Evolutionary conservation across 2,329 filamentous ascomycete genomes (phyloP), one percentile per base, ranked within the genome.

Genomic region (Paradendryphiella salina): DNA sequence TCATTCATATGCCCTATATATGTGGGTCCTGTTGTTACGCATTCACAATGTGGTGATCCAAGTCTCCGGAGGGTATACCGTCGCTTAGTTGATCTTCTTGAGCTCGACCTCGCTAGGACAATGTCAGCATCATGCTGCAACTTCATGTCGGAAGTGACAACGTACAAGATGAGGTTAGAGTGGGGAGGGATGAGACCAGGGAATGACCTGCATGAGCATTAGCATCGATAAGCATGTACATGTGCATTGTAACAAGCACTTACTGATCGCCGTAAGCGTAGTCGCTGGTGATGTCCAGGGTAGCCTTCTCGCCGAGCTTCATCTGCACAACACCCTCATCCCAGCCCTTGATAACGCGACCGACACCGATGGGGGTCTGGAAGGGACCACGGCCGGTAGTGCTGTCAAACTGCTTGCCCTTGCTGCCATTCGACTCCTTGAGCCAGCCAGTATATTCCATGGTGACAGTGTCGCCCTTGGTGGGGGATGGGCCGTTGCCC

Each of bases 301-400:
- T 88, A 45, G 90, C 87, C 80, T 89, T 92, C 82, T 96, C 93
- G 72, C 92, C 92, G 48, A 95, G 80, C 74, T 87, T 86, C 92
- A 97, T 96, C 71, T 84, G 79, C n/a, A 63, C 54, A 34, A 65
- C 63, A 61, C 87, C 91, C 77, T 96, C 76, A 56, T 79, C 77
- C 77, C 77, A 79, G 57, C 77, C 92, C 79, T 83, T 84, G 77
- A 97, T 96, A 70, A 97, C 88, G 69, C 83, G 80, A 49, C 90
- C 90, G 60, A 88, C 79, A 45, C 93, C 93, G 73, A 97, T 96
- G 51, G 75, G 68, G 53, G 85, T 88, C 59, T 83, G 77, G 72
- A 96, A 94, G 71, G 89, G 83, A 43, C 85, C 86, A 48, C 89
- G 84, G 56, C 85, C 85, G 59, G 86, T 81, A 20, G 92, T 96